Percentiles rank a stretch among this genome's conserved stretches.
Evolutionary conservation across 2,329 filamentous ascomycete genomes (phyloP).

Genomic region (Xenoacremonium recifei): DNA sequence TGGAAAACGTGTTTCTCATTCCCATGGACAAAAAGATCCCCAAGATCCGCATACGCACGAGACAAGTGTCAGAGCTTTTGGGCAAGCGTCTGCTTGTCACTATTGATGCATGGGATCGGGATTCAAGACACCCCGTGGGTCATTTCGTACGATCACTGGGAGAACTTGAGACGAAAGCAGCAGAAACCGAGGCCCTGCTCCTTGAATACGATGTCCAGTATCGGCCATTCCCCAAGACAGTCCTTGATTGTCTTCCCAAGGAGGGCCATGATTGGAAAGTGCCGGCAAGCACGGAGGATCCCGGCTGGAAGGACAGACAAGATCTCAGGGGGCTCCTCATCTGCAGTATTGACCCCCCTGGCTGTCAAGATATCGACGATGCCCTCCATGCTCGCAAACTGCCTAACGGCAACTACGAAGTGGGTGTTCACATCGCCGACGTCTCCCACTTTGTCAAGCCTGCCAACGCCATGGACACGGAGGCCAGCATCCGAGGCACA

Average conservation of each 20-base stretch:
- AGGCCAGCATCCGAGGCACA: slow-evolving; percentile 90
- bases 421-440: slow-evolving; percentile 97
- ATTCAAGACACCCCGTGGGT: slow-evolving; percentile 87
- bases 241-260: slow-evolving; percentile 85
- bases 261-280: slow-evolving; percentile 96
- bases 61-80: slow-evolving; percentile 83
- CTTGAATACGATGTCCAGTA: slow-evolving; percentile 98
- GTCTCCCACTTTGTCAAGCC: slow-evolving; percentile 99
- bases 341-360: slow-evolving; percentile 95
- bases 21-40: slow-evolving; percentile 98
- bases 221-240: slow-evolving; percentile 91
- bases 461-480: slow-evolving; percentile 93
- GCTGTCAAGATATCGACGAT: slow-evolving; percentile 98
- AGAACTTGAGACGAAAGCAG: slow-evolving; percentile 94
- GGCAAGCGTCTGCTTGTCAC: slow-evolving; percentile 91
- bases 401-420: slow-evolving; percentile 91
- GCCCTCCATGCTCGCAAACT: slow-evolving; percentile 83
- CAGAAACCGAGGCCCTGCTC: slow-evolving; percentile 91
- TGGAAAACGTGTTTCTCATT: slow-evolving; percentile 91
- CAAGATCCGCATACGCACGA: slow-evolving; percentile 89
- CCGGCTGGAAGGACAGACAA: slow-evolving; percentile 80
- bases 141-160: slow-evolving; percentile 93
- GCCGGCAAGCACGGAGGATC: slow-evolving; percentile 73
- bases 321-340: slow-evolving; percentile 85
- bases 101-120: slow-evolving; percentile 92